Conservation (phyloP, 805 yeast genomes). For the Wickerhamiella occidentalis region DNA sequence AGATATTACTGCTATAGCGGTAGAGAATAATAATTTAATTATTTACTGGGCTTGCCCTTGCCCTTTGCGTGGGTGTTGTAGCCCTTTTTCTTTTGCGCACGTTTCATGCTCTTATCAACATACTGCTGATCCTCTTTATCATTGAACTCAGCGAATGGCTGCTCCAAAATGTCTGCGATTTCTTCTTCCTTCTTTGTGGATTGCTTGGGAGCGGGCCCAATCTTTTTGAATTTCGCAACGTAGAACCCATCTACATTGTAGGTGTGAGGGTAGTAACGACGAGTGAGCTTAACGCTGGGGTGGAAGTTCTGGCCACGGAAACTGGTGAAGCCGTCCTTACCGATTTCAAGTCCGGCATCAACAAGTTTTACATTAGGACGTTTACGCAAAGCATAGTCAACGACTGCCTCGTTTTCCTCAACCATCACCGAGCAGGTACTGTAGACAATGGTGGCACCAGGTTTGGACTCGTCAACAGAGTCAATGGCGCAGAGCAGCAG, state of each 20-base stretch:
- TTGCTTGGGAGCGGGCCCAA: conserved; percentile 75
- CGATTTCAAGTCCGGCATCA: conserved; percentile 83
- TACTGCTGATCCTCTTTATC: conserved; percentile 61
- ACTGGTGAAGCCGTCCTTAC: conserved; percentile 89
- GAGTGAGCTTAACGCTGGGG: conserved; percentile 61
- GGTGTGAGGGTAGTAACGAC: conserved; percentile 96
- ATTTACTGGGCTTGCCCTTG: conserved; percentile 17
- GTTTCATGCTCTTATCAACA: conserved; percentile 43
- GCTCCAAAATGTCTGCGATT: conserved; percentile 63
- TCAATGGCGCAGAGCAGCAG: conserved; percentile 88
- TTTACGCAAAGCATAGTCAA: conserved; percentile 92
- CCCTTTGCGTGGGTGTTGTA: conserved; percentile 22
- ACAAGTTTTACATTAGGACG: conserved; percentile 93
- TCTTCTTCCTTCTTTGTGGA: conserved; percentile 68
- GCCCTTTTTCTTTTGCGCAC: conserved; percentile 28
- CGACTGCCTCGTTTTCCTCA: conserved; percentile 96
- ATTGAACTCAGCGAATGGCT: conserved; percentile 75
- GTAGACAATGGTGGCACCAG: conserved; percentile 90
- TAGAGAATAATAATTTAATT: background rate
- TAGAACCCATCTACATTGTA: conserved; percentile 97
- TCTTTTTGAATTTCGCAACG: conserved; percentile 92
- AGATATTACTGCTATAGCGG: background rate
- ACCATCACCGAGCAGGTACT: conserved; percentile 98
- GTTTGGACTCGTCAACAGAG: conserved; percentile 83
- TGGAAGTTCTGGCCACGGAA: conserved; percentile 88